Conservation (phyloP, 179 eudicot species). For the Actinidia chinensis region DNA sequence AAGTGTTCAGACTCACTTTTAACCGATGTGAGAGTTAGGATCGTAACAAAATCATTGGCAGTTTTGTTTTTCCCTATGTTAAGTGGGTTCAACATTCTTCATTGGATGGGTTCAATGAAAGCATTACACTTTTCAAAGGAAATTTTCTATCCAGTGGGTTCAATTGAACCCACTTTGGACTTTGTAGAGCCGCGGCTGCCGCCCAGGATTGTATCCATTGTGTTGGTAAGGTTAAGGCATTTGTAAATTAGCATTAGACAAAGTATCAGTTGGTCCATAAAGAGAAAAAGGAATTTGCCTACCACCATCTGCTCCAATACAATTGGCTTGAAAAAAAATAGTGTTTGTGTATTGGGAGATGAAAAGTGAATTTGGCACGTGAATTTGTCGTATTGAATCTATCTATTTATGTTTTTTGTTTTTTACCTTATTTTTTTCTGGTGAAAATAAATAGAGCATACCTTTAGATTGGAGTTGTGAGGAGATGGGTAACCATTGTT, state of each 20-base stretch:
- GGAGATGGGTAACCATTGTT: not conserved
- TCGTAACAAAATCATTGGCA: no score
- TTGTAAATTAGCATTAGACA: not conserved
- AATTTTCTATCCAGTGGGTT: no score
- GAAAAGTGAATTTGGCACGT: not conserved
- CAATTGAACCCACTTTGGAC: no score
- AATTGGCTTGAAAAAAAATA: not conserved
- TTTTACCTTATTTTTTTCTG: not conserved
- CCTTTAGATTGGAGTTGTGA: not conserved
- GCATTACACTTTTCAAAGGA: no score
- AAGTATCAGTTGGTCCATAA: slow-evolving; percentile 9
- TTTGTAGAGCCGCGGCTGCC: no score
- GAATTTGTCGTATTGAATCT: not conserved
- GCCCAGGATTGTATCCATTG: not conserved
- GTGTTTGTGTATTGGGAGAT: not conserved
- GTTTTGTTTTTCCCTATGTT: no score
- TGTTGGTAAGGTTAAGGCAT: not conserved
- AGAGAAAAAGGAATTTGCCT: not conserved
- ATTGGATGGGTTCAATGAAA: no score
- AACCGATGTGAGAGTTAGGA: no score
- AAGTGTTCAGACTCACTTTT: no score
- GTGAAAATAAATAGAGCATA: not conserved
- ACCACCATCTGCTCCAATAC: not conserved
- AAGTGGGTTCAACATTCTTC: no score
- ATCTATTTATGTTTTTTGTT: not conserved